Base-by-base conservation (phyloP, 2,329 filamentous ascomycete species). In the Monilinia vaccinii-corymbosi region DNA sequence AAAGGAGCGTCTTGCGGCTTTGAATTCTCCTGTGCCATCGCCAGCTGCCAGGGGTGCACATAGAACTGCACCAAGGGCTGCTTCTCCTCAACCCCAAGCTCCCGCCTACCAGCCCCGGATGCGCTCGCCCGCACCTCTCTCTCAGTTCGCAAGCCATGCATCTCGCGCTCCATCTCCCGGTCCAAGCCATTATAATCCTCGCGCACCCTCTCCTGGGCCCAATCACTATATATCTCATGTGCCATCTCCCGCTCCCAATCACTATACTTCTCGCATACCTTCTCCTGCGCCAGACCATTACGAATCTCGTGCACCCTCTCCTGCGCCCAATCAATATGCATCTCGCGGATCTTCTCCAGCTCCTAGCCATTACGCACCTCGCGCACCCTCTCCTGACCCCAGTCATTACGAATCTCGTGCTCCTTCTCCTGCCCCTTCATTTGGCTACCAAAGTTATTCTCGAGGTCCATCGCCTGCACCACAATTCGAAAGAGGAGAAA, bases 401-500 rank as follows among this genome's bases (percentile, higher is more conserved):
- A 67, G 64, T 25, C 64, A 69, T 40, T 72, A 73, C 49, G 70
- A 71, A 61, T 82, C 77, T 67, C 62, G 67, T 38, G 67, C 61
- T 10, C 66, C 67, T 34, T 70, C 69, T 16, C 68, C 67, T 36
- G 65, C 60, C 34, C 70, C 69, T 9, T 69, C 69, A 31, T 66
- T 66, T 57, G 64, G 64, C 49, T 68, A 71, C 62, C 46, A 70
- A 64, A 47, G 70, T 57, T 55, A 71, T 58, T 73, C 75, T 55
- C 71, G 75, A 61, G 73, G 71, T 2, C 70, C 64, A 28, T 78
- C 76, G 14, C 74, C 75, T 13, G 73, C 72, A 28, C 69, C 70
- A 23, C 64, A 71, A 52, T 69, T 71, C 47, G 70, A 70, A 40
- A 63, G 70, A 46, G 21, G 70, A 40, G 21, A 31, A 11, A 70